Evolutionary conservation across 2,329 filamentous ascomycete species (phyloP), one percentile per base, ranked within the genome.

Genomic region (Trichophyton mentagrophytes): DNA sequence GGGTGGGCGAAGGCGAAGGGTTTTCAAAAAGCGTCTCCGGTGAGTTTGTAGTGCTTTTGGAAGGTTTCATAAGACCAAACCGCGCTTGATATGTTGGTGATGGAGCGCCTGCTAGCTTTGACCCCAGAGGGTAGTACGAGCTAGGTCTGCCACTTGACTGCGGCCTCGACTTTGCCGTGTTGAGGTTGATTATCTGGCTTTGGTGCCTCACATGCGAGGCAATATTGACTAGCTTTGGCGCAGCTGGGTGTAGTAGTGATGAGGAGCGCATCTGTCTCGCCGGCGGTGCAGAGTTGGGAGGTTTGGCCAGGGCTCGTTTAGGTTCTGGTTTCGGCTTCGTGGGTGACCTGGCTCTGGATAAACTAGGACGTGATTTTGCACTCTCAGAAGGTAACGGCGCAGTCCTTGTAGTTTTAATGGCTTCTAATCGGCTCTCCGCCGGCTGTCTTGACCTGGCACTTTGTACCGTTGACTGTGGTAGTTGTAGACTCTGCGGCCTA

Each of bases 31-130:
- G 40, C 11, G 55, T 42, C 33, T 53, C 46, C 22, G 64, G 46
- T 9, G 61, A 60, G 42, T 64, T 61, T 3, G 64, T 66, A 15
- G 64, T 63, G 4, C 66, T 66, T 20, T 68, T 61, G 3, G 67
- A 59, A 9, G 67, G 68, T 53, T 76, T 77, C 63, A 72, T 74
- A 11, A 72, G 73, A 7, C 70, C 73, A 58, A 68, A 71, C 8
- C 70, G 69, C 62, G 75, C 74, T 63, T 76, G 74, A 53, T 70
- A 71, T 1, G 69, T 73, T 17, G 70, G 68, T 58, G 74, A 72
- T 20, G 69, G 68, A 20, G 70, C 64, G 51, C 71, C 71, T 15
- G 65, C 30, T 42, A 66, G 68, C 30, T 66, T 67, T 8, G 61
- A 60, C 30, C 62, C 57, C 11, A 61, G 55, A n/a, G 53, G 67